These are phyloP conservation scores for Cyclotella choctawhatcheeana DNA, from an alignment of 108 stramenopile genomes.

Conservation along the genomic window DNA sequence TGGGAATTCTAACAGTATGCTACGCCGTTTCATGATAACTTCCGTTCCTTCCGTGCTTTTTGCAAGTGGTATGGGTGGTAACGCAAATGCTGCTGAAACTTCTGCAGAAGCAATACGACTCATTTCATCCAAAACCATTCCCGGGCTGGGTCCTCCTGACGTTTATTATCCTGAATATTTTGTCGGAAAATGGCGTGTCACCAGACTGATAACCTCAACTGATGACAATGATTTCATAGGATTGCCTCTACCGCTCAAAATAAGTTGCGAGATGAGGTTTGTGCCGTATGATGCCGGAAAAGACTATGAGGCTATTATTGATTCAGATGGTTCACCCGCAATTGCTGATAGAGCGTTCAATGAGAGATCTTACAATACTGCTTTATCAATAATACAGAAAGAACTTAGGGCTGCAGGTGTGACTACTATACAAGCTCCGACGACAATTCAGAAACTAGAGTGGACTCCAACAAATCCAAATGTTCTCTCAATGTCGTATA, in stretches of 20 bases:
- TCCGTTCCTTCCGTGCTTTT: constrained; percentile 3
- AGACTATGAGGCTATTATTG: constrained; percentile 21
- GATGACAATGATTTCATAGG: constrained; percentile 38
- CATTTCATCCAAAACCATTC: constrained; percentile 65
- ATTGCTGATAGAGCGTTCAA: constrained; percentile 84
- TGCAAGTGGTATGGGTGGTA: not conserved
- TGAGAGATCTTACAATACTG: constrained; percentile 57
- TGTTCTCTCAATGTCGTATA: constrained; percentile 49
- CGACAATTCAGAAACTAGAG: constrained; percentile 47
- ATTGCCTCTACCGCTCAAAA: constrained; percentile 27
- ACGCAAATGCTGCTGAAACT: constrained; percentile 46
- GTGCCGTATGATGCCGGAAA: constrained; percentile 50
- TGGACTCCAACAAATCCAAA: constrained; percentile 81
- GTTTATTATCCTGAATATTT: constrained; percentile 74
- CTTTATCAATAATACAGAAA: constrained; percentile 24
- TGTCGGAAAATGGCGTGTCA: constrained; percentile 68
- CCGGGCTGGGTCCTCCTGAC: constrained; percentile 77
- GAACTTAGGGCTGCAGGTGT: constrained; percentile 4
- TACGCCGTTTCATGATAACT: constrained; percentile 23
- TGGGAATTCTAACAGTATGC: not conserved
- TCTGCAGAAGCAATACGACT: constrained; percentile 70
- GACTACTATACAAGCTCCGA: not conserved
- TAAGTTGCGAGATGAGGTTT: constrained; percentile 69
- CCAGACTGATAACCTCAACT: constrained; percentile 53
- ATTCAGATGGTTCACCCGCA: constrained; percentile 36